A percentile compares a stretch with the other conserved stretches of the same genome.
These are phyloP conservation scores for Podospora conica DNA, from an alignment of 495 filamentous ascomycete genomes.

Conservation along the genomic window DNA sequence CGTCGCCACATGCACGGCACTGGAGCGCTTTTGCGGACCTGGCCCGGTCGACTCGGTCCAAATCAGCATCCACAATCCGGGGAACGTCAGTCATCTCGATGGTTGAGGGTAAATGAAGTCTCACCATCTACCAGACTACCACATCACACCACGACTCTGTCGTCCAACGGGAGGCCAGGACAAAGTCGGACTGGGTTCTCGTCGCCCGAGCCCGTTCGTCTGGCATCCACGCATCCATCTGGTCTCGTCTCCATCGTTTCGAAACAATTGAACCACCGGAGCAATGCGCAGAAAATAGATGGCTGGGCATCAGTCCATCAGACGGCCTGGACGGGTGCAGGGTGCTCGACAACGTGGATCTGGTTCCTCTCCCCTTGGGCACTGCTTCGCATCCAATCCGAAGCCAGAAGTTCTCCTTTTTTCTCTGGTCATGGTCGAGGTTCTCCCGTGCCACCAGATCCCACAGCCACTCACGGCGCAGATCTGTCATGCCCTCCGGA, in stretches of 20 bases:
- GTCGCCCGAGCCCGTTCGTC: background rate
- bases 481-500: slow-evolving; percentile 1
- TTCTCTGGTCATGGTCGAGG: background rate
- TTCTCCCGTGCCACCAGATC: slow-evolving; percentile 4
- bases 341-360: background rate
- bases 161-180: background rate
- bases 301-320: background rate
- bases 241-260: background rate
- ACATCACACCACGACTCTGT: background rate
- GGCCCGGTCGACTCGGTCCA: background rate
- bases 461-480: slow-evolving; percentile 16
- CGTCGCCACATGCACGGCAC: background rate
- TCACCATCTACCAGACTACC: background rate
- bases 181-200: background rate
- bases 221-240: background rate
- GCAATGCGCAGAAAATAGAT: background rate
- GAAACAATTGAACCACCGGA: background rate
- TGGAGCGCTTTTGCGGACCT: background rate
- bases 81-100: slow-evolving; percentile 5
- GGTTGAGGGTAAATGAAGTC: slow-evolving; percentile 6
- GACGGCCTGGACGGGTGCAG: background rate
- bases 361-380: slow-evolving; percentile 1
- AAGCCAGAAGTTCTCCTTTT: background rate
- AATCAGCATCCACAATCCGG: slow-evolving; percentile 4
- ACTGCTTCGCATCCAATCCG: slow-evolving; percentile 2